These are phyloP conservation scores for Colletotrichum gigasporum DNA, from an alignment of 2,329 filamentous ascomycete species.

Conservation along the genomic window DNA sequence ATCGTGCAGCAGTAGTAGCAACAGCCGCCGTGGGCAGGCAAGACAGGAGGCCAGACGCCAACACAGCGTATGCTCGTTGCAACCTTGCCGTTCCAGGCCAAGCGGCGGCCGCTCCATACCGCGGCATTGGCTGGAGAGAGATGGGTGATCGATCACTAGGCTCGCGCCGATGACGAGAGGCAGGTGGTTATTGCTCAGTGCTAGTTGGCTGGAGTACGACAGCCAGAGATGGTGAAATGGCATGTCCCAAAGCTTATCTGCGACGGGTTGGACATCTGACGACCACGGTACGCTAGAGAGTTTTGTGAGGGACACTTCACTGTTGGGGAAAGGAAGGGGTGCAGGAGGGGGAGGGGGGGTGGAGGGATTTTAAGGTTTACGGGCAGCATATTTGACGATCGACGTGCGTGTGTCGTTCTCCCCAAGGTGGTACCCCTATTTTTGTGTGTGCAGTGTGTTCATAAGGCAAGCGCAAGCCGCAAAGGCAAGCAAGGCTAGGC, in stretches of 20 bases:
- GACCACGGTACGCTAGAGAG: background rate
- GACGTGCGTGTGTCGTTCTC: no score
- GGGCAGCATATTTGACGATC: no score
- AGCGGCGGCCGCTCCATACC: slow-evolving; percentile 8
- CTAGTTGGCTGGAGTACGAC: background rate
- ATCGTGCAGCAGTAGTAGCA: no score
- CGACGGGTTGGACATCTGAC: slow-evolving; percentile 11
- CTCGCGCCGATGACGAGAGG: background rate
- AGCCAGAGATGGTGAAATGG: slow-evolving; percentile 1
- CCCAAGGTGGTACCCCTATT: no score
- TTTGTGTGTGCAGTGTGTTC: no score
- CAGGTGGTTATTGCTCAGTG: no score
- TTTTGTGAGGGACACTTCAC: background rate
- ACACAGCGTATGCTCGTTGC: background rate
- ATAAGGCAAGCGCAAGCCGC: no score
- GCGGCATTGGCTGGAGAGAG: background rate
- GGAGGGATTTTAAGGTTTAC: background rate
- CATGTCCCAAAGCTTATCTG: slow-evolving; percentile 17
- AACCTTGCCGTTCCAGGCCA: background rate
- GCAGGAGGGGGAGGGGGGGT: background rate
- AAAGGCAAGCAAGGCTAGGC: no score
- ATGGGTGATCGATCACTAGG: slow-evolving; percentile 8
- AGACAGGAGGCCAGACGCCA: no score
- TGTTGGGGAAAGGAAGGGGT: background rate
- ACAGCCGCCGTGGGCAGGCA: background rate